These are phyloP conservation scores for Kurtzmaniella fragi DNA, from an alignment of 805 yeast species.

Conservation along the genomic window DNA sequence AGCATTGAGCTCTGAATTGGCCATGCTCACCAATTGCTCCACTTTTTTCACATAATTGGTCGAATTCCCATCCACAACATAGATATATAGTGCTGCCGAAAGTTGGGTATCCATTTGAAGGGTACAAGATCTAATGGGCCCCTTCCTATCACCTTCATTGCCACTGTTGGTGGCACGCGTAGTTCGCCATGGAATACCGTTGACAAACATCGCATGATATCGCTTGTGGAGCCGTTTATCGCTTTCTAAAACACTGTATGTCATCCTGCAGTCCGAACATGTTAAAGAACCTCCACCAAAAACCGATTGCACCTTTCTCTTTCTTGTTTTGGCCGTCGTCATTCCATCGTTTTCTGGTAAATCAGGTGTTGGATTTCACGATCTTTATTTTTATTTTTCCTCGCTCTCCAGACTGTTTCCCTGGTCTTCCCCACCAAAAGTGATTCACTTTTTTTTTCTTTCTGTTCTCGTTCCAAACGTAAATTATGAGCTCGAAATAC, in stretches of 20 bases:
- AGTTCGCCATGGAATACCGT: constrained; percentile 45
- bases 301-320: no score
- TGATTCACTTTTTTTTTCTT: not conserved
- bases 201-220: constrained; percentile 45
- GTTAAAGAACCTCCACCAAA: constrained; percentile 13
- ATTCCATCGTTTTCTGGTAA: no score
- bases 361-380: no score
- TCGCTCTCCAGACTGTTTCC: not conserved
- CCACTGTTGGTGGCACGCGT: constrained; percentile 26
- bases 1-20: constrained; percentile 58
- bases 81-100: not conserved
- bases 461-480: constrained; percentile 1
- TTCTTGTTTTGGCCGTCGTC: no score
- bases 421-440: not conserved
- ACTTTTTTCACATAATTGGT: constrained; percentile 20
- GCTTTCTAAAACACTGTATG: constrained; percentile 30
- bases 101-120: not conserved
- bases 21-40: constrained; percentile 41
- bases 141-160: constrained; percentile 1
- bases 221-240: constrained; percentile 46
- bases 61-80: constrained; percentile 16
- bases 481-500: constrained; percentile 18
- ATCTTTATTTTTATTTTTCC: not conserved
- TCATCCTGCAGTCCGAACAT: constrained; percentile 52
- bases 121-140: not conserved